Conservation (phyloP, 2,329 filamentous ascomycete genomes). For the Ophiosphaerella narmari region DNA sequence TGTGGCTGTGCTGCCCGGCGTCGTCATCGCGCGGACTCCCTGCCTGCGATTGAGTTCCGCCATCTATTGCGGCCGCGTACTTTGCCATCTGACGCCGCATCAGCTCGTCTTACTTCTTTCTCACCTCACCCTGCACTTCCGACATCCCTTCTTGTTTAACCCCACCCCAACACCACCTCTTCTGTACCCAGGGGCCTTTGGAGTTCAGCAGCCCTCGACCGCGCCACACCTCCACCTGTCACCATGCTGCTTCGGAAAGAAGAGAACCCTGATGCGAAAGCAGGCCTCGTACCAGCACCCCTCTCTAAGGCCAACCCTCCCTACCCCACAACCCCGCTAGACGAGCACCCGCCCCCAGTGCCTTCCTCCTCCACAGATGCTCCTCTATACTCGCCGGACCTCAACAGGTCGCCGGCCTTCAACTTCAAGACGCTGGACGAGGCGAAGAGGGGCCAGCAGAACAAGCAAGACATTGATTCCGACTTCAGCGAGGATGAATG, state of each 20-base stretch:
- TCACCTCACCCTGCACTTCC: background rate
- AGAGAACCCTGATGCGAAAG: constrained; percentile 39
- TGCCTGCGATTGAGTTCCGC: background rate
- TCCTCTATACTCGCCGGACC: constrained; percentile 38
- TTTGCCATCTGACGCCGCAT: background rate
- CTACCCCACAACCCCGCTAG: constrained; percentile 51
- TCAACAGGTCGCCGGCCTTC: constrained; percentile 47
- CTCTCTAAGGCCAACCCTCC: constrained; percentile 50
- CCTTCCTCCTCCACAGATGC: constrained; percentile 21
- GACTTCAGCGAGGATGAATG: constrained; percentile 40
- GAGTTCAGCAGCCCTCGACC: too few species aligned
- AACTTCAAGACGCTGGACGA: constrained; percentile 41
- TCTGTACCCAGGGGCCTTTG: too few species aligned
- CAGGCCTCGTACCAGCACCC: constrained; percentile 47
- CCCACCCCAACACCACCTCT: constrained; percentile 3
- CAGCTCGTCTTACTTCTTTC: constrained; percentile 1
- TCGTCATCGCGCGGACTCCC: constrained; percentile 12
- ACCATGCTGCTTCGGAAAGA: constrained; percentile 52
- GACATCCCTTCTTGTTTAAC: constrained; percentile 2
- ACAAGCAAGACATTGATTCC: constrained; percentile 26
- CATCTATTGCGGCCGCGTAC: background rate
- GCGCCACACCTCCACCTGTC: background rate
- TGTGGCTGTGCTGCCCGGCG: constrained; percentile 2
- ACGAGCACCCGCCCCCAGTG: constrained; percentile 33
- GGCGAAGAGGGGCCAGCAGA: constrained; percentile 24